phyloP scores from a whole-genome alignment of 176 grass and related monocot species.

The Eremochloa ophiuroides region DNA sequence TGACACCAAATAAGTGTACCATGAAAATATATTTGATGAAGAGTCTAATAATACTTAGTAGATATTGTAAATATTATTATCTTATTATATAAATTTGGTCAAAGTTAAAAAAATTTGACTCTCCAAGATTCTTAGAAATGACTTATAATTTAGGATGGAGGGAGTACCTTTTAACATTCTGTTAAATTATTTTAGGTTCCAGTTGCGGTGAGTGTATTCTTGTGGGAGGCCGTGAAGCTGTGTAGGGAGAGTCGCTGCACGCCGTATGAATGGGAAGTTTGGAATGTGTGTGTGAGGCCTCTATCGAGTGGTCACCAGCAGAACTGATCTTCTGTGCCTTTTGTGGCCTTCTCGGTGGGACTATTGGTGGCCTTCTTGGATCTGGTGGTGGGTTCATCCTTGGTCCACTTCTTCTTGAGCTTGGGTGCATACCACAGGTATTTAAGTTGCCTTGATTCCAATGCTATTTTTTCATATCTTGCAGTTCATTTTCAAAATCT shows the following conservation, averaged over 20 bases:
- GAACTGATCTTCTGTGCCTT: slow-evolving; percentile 87
- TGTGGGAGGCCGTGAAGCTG: slow-evolving; percentile 60
- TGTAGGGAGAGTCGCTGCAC: slow-evolving; percentile 65
- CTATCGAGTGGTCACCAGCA: slow-evolving; percentile 71
- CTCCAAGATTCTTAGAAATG: no score
- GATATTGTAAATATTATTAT: no score
- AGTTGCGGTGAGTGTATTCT: slow-evolving; percentile 52
- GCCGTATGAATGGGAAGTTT: slow-evolving; percentile 60
- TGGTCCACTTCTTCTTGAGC: slow-evolving; percentile 82
- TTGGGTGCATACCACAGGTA: slow-evolving; percentile 42
- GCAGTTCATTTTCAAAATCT: not conserved
- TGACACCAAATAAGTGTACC: no score
- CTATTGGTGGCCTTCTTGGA: slow-evolving; percentile 84
- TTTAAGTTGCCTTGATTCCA: not conserved
- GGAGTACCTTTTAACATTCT: slow-evolving; percentile 2
- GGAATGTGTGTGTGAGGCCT: slow-evolving; percentile 89
- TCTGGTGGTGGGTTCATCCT: slow-evolving; percentile 96
- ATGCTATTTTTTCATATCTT: not conserved
- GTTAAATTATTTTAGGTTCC: slow-evolving; percentile 50
- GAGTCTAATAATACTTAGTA: no score
- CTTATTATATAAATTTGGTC: no score
- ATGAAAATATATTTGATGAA: no score
- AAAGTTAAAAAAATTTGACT: no score
- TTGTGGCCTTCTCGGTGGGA: slow-evolving; percentile 80
- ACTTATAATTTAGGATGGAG: no score